A percentile compares a stretch with the other conserved stretches of the same genome.
Conservation (phyloP, 345 rosid species). For the Acer negundo region DNA sequence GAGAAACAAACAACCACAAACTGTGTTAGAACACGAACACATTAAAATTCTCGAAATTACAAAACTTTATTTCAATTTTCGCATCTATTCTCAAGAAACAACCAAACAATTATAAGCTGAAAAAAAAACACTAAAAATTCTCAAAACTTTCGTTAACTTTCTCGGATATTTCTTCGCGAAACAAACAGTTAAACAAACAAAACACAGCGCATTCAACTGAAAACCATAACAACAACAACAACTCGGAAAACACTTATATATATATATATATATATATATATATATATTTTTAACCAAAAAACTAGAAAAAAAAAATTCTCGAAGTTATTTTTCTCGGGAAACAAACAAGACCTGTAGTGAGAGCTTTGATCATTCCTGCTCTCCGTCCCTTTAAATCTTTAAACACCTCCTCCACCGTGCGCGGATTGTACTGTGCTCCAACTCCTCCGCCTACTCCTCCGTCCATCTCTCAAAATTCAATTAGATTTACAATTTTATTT, state of each 20-base stretch:
- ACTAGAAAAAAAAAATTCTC: too few species aligned
- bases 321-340: slow-evolving; percentile 14
- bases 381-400: slow-evolving; percentile 73
- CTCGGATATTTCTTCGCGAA: not conserved
- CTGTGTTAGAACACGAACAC: not conserved
- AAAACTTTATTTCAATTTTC: not conserved
- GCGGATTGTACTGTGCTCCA: slow-evolving; percentile 46
- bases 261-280: too few species aligned
- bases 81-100: slow-evolving; percentile 8
- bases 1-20: not conserved
- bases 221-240: not conserved
- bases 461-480: slow-evolving; percentile 34
- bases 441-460: slow-evolving; percentile 31
- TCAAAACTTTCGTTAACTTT: not conserved
- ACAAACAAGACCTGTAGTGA: slow-evolving; percentile 48
- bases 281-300: not conserved
- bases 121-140: not conserved
- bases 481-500: not conserved
- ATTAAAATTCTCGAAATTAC: not conserved
- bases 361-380: slow-evolving; percentile 71
- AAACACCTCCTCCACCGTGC: slow-evolving; percentile 78
- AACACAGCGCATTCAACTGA: not conserved
- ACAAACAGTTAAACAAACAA: slow-evolving; percentile 10
- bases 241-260: not conserved
- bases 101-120: slow-evolving; percentile 8